phyloP scores from a whole-genome alignment of 2,329 filamentous ascomycete genomes.

The Fusarium nanum region DNA sequence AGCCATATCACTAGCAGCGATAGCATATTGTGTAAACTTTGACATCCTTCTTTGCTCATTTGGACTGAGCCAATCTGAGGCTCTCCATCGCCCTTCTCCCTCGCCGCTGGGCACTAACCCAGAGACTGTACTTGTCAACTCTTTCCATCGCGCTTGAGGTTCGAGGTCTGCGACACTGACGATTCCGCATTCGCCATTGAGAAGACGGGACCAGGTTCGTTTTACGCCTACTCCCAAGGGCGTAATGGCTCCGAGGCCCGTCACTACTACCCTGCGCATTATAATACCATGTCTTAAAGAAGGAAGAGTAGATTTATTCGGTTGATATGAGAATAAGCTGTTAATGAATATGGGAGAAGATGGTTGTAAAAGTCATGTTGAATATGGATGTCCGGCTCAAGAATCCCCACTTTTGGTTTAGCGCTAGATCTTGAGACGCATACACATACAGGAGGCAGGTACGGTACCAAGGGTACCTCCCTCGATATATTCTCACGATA shows the following conservation, averaged over 20 bases:
- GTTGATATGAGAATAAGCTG: not conserved
- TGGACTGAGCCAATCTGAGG: slow-evolving; percentile 65
- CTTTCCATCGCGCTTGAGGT: slow-evolving; percentile 69
- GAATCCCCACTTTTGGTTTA: slow-evolving; percentile 35
- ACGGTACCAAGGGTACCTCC: not conserved
- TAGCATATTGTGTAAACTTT: slow-evolving; percentile 90
- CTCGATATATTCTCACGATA: slow-evolving; percentile 24
- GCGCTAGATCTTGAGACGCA: slow-evolving; percentile 21
- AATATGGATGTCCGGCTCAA: not conserved
- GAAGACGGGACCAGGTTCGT: slow-evolving; percentile 82
- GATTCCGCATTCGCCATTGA: slow-evolving; percentile 84
- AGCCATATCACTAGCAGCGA: slow-evolving; percentile 88
- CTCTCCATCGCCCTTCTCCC: slow-evolving; percentile 60
- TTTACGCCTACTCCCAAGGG: slow-evolving; percentile 84
- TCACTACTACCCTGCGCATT: slow-evolving; percentile 83
- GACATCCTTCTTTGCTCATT: slow-evolving; percentile 82
- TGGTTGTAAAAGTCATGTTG: slow-evolving; percentile 10
- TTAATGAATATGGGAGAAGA: not conserved
- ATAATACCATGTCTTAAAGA: slow-evolving; percentile 55
- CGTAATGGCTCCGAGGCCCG: slow-evolving; percentile 83
- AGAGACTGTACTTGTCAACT: slow-evolving; percentile 85
- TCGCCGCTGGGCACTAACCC: slow-evolving; percentile 75
- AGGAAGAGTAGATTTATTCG: not conserved
- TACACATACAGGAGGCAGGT: not conserved
- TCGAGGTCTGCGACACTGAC: slow-evolving; percentile 74